Evolutionary conservation across 2,329 filamentous ascomycete genomes (phyloP).

Genomic region (Ambrosiella xylebori): DNA sequence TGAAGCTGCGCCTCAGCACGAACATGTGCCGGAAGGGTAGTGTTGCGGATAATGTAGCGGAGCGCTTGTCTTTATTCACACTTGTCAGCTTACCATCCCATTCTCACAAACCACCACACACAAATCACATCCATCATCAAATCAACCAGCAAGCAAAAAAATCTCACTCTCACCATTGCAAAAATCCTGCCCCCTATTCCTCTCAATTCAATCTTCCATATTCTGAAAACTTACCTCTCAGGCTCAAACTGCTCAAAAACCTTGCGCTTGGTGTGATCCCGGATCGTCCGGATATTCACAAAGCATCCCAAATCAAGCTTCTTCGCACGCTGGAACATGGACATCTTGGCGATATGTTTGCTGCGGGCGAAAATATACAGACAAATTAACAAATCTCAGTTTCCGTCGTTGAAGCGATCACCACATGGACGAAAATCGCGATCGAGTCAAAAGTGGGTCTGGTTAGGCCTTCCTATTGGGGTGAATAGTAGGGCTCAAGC

Average conservation of each 20-base stretch:
- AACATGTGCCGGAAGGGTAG: constrained; percentile 60
- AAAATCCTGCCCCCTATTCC: neutral
- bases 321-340: constrained; percentile 67
- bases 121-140: neutral
- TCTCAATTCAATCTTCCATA: neutral
- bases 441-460: constrained; percentile 5
- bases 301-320: constrained; percentile 80
- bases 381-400: neutral
- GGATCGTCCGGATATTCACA: constrained; percentile 70
- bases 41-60: constrained; percentile 87
- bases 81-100: neutral
- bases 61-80: constrained; percentile 56
- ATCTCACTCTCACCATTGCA: neutral
- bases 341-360: constrained; percentile 35
- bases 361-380: neutral
- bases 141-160: neutral
- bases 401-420: neutral
- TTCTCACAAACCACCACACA: neutral
- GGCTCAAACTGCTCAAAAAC: constrained; percentile 75
- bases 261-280: constrained; percentile 93
- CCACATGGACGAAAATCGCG: neutral
- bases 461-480: constrained; percentile 1
- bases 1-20: constrained; percentile 88
- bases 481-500: neutral
- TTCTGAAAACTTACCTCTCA: constrained; percentile 46